These are phyloP conservation scores for Globisporangium cylindrosporum DNA, from an alignment of 352 stramenopile species.

Conservation along the genomic window DNA sequence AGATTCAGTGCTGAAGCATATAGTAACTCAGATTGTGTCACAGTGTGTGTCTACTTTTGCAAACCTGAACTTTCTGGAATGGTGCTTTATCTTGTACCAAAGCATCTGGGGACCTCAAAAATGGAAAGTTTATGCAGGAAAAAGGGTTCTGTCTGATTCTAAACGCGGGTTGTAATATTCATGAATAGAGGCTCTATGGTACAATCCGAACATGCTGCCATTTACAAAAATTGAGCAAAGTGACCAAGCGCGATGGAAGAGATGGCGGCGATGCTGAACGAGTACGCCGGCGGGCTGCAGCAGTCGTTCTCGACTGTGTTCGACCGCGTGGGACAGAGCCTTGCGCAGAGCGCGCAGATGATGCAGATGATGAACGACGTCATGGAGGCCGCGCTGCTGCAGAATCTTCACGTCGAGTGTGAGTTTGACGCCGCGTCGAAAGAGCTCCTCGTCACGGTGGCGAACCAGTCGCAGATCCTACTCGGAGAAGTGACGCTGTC, in stretches of 20 bases:
- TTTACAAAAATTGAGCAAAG: background rate
- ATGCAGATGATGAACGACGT: constrained; percentile 86
- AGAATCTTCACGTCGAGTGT: constrained; percentile 45
- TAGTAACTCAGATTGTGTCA: background rate
- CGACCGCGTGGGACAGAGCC: constrained; percentile 61
- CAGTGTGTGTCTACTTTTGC: background rate
- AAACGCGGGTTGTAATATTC: background rate
- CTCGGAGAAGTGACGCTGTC: constrained; percentile 31
- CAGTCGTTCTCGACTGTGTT: constrained; percentile 73
- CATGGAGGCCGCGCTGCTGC: constrained; percentile 74
- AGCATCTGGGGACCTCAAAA: background rate
- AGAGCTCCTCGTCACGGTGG: constrained; percentile 32
- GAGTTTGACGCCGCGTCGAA: constrained; percentile 18
- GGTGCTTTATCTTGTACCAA: background rate
- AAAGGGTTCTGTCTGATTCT: background rate
- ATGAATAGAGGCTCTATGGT: background rate
- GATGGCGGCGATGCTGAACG: constrained; percentile 61
- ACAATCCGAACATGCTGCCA: background rate
- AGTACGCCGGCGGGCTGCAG: constrained; percentile 57
- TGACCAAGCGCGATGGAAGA: constrained; percentile 43
- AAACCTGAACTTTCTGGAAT: background rate
- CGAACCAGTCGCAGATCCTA: constrained; percentile 61
- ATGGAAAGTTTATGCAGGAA: background rate
- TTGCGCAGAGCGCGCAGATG: constrained; percentile 62
- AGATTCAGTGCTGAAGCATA: background rate